Conservation (phyloP, 139 green algal species). For the Gonium pectorale region DNA sequence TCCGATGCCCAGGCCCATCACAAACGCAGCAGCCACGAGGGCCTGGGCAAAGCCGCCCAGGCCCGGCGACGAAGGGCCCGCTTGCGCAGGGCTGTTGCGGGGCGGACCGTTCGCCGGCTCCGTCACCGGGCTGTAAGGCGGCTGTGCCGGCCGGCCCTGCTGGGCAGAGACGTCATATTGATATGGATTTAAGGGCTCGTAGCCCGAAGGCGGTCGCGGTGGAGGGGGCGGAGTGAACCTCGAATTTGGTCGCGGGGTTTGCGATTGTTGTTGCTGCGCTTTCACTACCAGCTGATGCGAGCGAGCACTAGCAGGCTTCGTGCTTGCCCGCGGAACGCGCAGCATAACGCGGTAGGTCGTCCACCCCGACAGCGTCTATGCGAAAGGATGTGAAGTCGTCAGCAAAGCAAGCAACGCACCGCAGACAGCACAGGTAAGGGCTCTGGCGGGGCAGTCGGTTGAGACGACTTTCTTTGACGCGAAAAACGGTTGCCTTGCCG, state of each 20-base stretch:
- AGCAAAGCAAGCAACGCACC: too few relatives aligned
- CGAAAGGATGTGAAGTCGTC: too few relatives aligned
- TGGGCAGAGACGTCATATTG: not conserved
- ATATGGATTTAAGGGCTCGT: not conserved
- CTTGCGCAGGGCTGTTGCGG: not conserved
- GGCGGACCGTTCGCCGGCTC: not conserved
- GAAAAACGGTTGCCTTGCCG: too few relatives aligned
- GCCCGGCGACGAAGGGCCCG: too few relatives aligned
- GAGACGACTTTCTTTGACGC: too few relatives aligned
- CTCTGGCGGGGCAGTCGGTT: too few relatives aligned
- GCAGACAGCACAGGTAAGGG: too few relatives aligned
- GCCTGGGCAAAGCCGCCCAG: conserved; percentile 64
- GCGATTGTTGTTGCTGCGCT: conserved; percentile 26
- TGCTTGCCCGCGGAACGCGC: too few relatives aligned
- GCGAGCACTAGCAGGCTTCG: too few relatives aligned
- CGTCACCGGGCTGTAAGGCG: not conserved
- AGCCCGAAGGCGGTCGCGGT: conserved; percentile 1
- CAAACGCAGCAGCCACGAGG: conserved; percentile 81
- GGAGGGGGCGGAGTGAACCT: conserved; percentile 19
- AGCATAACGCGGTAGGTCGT: too few relatives aligned
- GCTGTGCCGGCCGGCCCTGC: not conserved
- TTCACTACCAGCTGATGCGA: not conserved
- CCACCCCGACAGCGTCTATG: too few relatives aligned
- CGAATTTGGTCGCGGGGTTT: not conserved
- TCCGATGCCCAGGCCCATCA: conserved; percentile 89